Evolutionary conservation across 1,284 basidiomycete genomes (phyloP).

Genomic region (Amylostereum areolatum): DNA sequence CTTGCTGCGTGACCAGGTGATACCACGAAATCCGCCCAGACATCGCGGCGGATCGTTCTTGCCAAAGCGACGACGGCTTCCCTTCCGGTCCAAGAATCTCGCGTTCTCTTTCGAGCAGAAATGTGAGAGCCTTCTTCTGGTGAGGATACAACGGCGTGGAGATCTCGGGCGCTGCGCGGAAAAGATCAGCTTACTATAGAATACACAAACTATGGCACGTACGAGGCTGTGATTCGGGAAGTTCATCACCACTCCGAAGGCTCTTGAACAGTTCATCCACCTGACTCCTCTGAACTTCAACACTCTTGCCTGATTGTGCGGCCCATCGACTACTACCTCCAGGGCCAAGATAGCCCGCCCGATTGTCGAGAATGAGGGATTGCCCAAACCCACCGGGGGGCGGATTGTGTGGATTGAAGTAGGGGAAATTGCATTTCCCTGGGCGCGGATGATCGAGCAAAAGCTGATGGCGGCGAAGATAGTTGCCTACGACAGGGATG

Average conservation of each 20-base stretch:
- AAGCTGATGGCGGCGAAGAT: conserved; percentile 62
- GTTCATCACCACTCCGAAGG: conserved; percentile 80
- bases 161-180: conserved; percentile 63
- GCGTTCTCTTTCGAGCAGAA: conserved; percentile 90
- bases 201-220: conserved; percentile 26
- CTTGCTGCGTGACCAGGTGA: conserved; percentile 83
- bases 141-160: conserved; percentile 92
- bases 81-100: conserved; percentile 53
- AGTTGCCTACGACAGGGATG: conserved; percentile 73
- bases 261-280: conserved; percentile 92
- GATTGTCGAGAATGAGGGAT: too few species aligned
- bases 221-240: conserved; percentile 83
- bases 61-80: conserved; percentile 77
- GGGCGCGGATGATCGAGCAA: conserved; percentile 75
- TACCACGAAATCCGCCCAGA: conserved; percentile 56
- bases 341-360: too few species aligned
- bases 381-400: conserved; percentile 63
- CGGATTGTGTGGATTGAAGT: conserved; percentile 86
- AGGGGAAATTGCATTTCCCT: conserved; percentile 59
- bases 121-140: conserved; percentile 97
- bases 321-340: conserved; percentile 49
- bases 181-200: conserved; percentile 2
- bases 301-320: conserved; percentile 67
- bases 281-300: conserved; percentile 90
- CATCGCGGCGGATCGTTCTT: conserved; percentile 47